Evolutionary conservation across 345 rosid species (phyloP), one percentile per base, ranked within the genome.

Genomic region (Salix caprea): DNA sequence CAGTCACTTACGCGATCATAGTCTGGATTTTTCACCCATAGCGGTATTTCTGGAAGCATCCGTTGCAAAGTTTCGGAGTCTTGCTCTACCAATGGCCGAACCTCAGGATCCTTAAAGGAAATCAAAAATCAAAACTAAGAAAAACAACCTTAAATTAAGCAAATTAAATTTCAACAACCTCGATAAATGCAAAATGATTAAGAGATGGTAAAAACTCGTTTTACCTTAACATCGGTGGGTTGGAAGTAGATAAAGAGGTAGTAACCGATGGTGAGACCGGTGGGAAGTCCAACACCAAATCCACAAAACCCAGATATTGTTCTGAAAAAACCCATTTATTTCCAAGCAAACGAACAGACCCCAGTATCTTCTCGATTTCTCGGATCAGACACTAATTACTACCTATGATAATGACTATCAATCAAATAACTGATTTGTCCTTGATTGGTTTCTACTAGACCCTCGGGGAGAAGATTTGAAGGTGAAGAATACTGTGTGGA

Each of bases 1-100:
- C 48, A 18, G 21, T 19, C 15, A 61, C 94, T 65, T 85, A 96
- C 99, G 64, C 99, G 98, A 77, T 96, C 99, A 64, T 82, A 87
- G 71, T 93, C 98, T 0, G 99, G 99, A 75, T 88, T 92, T 76
- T 96, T 96, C 66, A 96, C 97, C 99, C 99, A 96, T 8, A 80
- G 85, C 0, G 99, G 99, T 78, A 96, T 91, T 85, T 96, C 98
- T 0, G 99, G 98, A 73, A 96, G 89, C 96, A 96, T 87, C 71
- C 87, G 89, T 74, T 78, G 94, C 88, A 96, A 76, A 71, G 89
- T 80, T 24, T 87, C 91, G 3, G 98, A 78, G 72, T 93, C 98
- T 85, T 86, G 93, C 77, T 92, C 95, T 46, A 84, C 85, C 80
- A 96, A 74, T 0, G 99, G 88, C 65, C 88, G 88, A 71, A 92